These are phyloP conservation scores for Capsicum chinense DNA, from an alignment of 257 asterid genomes.

Conservation along the genomic window DNA sequence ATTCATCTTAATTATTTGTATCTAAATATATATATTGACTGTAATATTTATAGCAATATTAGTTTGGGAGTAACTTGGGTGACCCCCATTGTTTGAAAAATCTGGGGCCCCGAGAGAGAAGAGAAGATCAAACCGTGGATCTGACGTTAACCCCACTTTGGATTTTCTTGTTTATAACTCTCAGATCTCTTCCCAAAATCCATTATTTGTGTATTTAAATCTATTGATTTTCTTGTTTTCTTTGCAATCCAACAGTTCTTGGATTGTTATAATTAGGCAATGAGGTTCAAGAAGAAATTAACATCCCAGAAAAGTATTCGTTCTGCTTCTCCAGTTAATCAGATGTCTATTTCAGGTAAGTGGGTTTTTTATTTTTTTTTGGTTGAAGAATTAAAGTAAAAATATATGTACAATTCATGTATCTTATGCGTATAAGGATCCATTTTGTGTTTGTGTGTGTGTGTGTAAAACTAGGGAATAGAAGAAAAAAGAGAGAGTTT, in stretches of 20 bases:
- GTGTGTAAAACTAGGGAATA: not conserved
- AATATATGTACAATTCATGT: no score
- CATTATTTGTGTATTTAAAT: slow-evolving; percentile 19
- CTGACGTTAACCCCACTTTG: not conserved
- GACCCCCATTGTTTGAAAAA: not conserved
- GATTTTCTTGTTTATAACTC: not conserved
- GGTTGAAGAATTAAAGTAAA: no score
- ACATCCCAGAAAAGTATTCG: slow-evolving; percentile 9
- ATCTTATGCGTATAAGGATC: no score
- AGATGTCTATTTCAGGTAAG: slow-evolving; percentile 44
- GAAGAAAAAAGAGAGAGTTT: not conserved
- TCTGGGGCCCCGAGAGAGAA: not conserved
- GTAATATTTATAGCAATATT: not conserved
- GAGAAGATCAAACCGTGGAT: slow-evolving; percentile 28
- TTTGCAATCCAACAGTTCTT: slow-evolving; percentile 28
- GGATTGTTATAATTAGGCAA: slow-evolving; percentile 5
- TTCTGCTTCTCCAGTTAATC: slow-evolving; percentile 34
- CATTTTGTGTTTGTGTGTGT: no score
- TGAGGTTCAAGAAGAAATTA: slow-evolving; percentile 40
- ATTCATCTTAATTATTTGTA: not conserved
- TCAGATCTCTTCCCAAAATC: slow-evolving; percentile 38
- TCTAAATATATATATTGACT: not conserved
- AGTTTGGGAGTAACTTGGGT: not conserved
- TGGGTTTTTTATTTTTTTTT: no score
- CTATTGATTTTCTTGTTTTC: slow-evolving; percentile 3